phyloP scores from a whole-genome alignment of 2,329 filamentous ascomycete genomes.

The Ustulina deusta region DNA sequence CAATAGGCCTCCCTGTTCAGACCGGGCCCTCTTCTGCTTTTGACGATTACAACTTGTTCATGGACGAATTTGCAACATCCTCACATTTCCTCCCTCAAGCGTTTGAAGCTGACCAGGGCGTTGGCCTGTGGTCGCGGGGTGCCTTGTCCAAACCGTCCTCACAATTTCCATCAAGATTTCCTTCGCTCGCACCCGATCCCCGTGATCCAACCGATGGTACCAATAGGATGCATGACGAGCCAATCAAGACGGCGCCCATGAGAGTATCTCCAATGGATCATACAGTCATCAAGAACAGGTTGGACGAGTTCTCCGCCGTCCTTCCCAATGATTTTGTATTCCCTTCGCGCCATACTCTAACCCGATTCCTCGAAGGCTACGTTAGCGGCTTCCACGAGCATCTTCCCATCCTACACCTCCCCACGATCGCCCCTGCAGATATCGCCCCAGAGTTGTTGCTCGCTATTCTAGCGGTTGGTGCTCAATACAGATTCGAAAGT shows the following conservation, averaged over 20 bases:
- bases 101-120: conserved; percentile 66
- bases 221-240: conserved; percentile 57
- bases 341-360: conserved; percentile 75
- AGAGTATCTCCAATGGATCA: conserved; percentile 67
- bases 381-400: conserved; percentile 73
- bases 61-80: conserved; percentile 67
- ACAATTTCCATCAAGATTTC: conserved; percentile 66
- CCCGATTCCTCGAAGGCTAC: conserved; percentile 77
- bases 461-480: conserved; percentile 75
- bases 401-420: conserved; percentile 72
- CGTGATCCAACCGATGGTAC: conserved; percentile 57
- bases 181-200: conserved; percentile 65
- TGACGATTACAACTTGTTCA: conserved; percentile 70
- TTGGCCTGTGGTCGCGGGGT: conserved; percentile 63
- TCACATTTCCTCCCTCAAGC: conserved; percentile 67
- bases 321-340: conserved; percentile 73
- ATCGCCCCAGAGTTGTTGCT: conserved; percentile 76
- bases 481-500: conserved; percentile 73
- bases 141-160: conserved; percentile 62
- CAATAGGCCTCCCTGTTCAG: conserved; percentile 56
- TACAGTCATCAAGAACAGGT: conserved; percentile 66
- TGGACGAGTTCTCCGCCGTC: conserved; percentile 71
- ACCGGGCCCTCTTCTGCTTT: conserved; percentile 56
- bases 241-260: conserved; percentile 55
- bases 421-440: conserved; percentile 72